A percentile compares a stretch with the other conserved stretches of the same genome.
phyloP scores from a whole-genome alignment of 2,329 filamentous ascomycete species.

The Neonectria magnoliae region DNA sequence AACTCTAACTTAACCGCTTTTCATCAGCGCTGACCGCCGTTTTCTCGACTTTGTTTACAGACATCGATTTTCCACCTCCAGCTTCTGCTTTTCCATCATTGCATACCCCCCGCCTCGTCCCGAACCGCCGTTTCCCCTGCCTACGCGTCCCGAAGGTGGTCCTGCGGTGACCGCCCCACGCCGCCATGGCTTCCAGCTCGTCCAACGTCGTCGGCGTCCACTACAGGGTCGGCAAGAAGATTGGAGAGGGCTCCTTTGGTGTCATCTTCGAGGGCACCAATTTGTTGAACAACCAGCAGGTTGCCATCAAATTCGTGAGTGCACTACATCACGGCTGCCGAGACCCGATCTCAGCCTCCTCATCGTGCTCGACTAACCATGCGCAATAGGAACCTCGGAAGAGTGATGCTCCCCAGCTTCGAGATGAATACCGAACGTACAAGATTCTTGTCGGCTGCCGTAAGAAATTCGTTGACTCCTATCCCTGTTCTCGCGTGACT shows the following conservation, averaged over 20 bases:
- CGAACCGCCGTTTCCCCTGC: conserved; percentile 22
- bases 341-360: not conserved
- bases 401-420: conserved; percentile 95
- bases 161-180: conserved; percentile 35
- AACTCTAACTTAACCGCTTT: conserved; percentile 28
- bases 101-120: conserved; percentile 26
- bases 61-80: conserved; percentile 34
- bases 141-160: conserved; percentile 39
- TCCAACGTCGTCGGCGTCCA: conserved; percentile 99
- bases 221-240: conserved; percentile 99
- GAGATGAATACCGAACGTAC: conserved; percentile 99
- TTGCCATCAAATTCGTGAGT: conserved; percentile 98
- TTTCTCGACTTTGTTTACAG: conserved; percentile 29
- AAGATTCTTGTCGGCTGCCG: conserved; percentile 99
- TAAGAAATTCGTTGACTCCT: conserved; percentile 61
- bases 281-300: conserved; percentile 97
- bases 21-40: conserved; percentile 38
- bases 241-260: conserved; percentile 97
- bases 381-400: conserved; percentile 88
- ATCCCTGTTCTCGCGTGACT: conserved; percentile 47
- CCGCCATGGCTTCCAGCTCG: conserved; percentile 81
- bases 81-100: conserved; percentile 25
- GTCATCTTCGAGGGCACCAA: conserved; percentile 99
- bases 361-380: conserved; percentile 17
- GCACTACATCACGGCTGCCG: not conserved